Conservation (phyloP, 805 yeast species). For the Barnettozyma wickerhamii region DNA sequence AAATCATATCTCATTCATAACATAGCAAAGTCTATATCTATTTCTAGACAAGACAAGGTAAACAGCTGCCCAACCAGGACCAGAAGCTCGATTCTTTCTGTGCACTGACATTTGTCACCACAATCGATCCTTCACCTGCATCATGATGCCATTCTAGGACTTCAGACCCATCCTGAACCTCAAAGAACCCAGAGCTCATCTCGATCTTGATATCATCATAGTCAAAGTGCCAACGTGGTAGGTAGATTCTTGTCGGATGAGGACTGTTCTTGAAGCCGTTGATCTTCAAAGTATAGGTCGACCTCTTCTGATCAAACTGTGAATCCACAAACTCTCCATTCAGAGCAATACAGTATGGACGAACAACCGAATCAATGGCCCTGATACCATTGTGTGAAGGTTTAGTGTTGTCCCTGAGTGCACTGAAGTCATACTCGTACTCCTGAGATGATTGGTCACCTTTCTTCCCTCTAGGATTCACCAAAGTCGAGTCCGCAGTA, state of each 20-base stretch:
- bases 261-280: slow-evolving; percentile 22
- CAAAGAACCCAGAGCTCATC: slow-evolving; percentile 53
- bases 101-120: slow-evolving; percentile 14
- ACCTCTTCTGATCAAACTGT: slow-evolving; percentile 52
- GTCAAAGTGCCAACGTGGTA: slow-evolving; percentile 73
- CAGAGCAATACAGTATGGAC: slow-evolving; percentile 71
- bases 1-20: too few species aligned
- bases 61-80: slow-evolving; percentile 4
- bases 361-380: slow-evolving; percentile 65
- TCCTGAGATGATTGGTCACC: not conserved
- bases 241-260: slow-evolving; percentile 54
- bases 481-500: not conserved
- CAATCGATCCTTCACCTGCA: slow-evolving; percentile 34
- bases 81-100: slow-evolving; percentile 1
- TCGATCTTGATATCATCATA: slow-evolving; percentile 42
- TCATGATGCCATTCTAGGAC: slow-evolving; percentile 70
- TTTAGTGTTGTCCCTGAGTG: slow-evolving; percentile 1
- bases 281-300: slow-evolving; percentile 46
- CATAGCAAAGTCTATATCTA: not conserved
- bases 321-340: slow-evolving; percentile 53
- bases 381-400: slow-evolving; percentile 54
- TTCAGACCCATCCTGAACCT: slow-evolving; percentile 47
- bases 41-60: slow-evolving; percentile 4
- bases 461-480: not conserved
- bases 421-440: not conserved